Percentiles rank a stretch among this genome's conserved stretches.
These are phyloP conservation scores for Mollisiaceae sp. DNA, from an alignment of 2,329 filamentous ascomycete species.

Conservation along the genomic window DNA sequence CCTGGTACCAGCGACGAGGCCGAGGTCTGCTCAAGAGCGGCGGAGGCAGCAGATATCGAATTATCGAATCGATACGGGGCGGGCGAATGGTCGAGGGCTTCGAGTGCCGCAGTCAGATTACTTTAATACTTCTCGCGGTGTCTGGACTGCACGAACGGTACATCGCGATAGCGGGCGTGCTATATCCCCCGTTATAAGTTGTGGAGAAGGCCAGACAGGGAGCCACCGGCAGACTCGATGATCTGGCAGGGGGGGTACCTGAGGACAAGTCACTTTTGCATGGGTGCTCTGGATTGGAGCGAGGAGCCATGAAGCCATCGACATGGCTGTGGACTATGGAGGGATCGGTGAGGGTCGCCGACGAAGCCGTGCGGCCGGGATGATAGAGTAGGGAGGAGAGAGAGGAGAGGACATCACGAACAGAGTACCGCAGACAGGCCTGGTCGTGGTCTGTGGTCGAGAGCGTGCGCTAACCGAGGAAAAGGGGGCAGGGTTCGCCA, in stretches of 20 bases:
- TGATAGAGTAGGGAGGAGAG: background rate
- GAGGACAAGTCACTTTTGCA: conserved; percentile 15
- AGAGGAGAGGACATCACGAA: no score
- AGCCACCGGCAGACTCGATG: conserved; percentile 11
- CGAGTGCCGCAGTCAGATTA: conserved; percentile 18
- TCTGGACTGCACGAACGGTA: conserved; percentile 22
- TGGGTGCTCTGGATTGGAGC: no score
- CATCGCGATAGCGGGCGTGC: conserved; percentile 16
- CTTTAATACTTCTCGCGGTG: conserved; percentile 22
- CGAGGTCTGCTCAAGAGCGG: background rate
- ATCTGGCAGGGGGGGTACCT: conserved; percentile 17
- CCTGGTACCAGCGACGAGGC: background rate
- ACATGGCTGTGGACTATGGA: background rate
- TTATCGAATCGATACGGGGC: background rate
- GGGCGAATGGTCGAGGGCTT: background rate
- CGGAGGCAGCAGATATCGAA: background rate
- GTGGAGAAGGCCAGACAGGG: conserved; percentile 19
- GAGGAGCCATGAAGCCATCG: no score
- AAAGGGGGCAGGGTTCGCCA: conserved; percentile 4
- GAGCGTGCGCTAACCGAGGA: background rate
- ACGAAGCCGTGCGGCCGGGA: conserved; percentile 18
- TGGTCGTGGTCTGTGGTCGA: no score
- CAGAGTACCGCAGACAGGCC: background rate
- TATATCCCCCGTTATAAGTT: conserved; percentile 18
- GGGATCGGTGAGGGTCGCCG: conserved; percentile 23